phyloP scores from a whole-genome alignment of 768 basidiomycete genomes.

The Boletellus ananiceps region DNA sequence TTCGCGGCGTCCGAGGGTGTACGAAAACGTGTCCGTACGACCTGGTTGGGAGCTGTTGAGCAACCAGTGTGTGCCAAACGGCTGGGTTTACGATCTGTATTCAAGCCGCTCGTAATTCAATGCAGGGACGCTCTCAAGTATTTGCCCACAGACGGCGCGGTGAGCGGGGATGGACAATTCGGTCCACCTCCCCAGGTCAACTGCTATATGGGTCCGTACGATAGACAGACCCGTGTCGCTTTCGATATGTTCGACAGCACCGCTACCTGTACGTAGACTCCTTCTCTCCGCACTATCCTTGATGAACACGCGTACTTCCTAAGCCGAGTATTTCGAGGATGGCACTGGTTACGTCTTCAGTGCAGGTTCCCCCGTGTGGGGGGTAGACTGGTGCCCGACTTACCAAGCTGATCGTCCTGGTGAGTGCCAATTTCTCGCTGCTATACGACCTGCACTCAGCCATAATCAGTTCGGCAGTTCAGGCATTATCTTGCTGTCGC shows the following conservation, averaged over 20 bases:
- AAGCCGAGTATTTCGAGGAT: constrained; percentile 58
- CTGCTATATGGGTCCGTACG: constrained; percentile 67
- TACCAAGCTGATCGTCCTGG: constrained; percentile 52
- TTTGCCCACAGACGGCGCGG: constrained; percentile 50
- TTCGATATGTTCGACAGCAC: constrained; percentile 54
- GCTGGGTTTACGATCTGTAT: constrained; percentile 1
- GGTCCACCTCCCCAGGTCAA: constrained; percentile 49
- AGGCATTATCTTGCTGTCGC: constrained; percentile 85
- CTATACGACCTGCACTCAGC: not conserved
- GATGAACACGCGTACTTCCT: not conserved
- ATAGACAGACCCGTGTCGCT: constrained; percentile 44
- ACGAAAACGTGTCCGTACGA: constrained; percentile 40
- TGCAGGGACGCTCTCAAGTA: constrained; percentile 53
- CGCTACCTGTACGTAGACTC: constrained; percentile 54
- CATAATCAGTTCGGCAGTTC: constrained; percentile 42
- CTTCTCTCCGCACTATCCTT: not conserved
- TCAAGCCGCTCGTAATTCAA: constrained; percentile 2
- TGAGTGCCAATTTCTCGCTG: constrained; percentile 25
- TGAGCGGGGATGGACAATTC: constrained; percentile 48
- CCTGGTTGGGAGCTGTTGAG: constrained; percentile 44
- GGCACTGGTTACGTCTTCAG: constrained; percentile 71
- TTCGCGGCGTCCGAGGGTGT: constrained; percentile 56
- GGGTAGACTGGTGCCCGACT: constrained; percentile 90
- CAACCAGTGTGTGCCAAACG: constrained; percentile 42
- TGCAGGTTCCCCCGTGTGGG: constrained; percentile 88